Conservation (phyloP, 2,329 filamentous ascomycete genomes). For the Trichophyton benhamiae region DNA sequence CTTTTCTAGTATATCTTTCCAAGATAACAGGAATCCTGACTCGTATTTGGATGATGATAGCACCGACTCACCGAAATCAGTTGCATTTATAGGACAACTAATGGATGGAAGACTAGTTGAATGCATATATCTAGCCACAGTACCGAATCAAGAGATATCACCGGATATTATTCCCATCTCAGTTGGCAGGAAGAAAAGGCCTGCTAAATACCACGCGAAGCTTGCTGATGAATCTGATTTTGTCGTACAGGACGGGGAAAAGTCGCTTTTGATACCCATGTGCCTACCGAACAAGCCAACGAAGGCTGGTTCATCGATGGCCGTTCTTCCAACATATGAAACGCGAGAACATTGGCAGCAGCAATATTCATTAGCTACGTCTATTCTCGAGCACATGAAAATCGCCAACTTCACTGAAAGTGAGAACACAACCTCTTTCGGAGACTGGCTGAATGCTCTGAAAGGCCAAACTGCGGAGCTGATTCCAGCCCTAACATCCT, state of each 20-base stretch:
- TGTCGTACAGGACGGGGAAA: conserved; percentile 29
- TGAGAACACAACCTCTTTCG: neutral
- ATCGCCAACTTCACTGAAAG: neutral
- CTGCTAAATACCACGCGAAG: neutral
- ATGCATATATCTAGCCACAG: neutral
- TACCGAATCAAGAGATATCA: neutral
- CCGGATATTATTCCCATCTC: neutral
- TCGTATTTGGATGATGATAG: neutral
- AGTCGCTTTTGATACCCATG: conserved; percentile 7
- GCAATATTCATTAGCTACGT: neutral
- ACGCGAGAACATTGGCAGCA: neutral
- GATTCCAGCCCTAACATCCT: neutral
- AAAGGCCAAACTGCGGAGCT: neutral
- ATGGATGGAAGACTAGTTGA: neutral
- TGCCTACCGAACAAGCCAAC: neutral
- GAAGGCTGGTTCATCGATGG: neutral
- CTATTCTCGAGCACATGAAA: neutral
- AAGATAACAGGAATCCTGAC: neutral
- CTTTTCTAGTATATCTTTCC: neutral
- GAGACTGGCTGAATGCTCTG: neutral
- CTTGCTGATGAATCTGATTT: conserved; percentile 19
- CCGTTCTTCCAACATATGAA: neutral
- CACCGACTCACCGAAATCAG: neutral
- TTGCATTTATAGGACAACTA: conserved; percentile 6
- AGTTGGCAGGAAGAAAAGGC: neutral